These are phyloP conservation scores for Candida patagonica DNA, from an alignment of 805 yeast genomes.

Conservation along the genomic window DNA sequence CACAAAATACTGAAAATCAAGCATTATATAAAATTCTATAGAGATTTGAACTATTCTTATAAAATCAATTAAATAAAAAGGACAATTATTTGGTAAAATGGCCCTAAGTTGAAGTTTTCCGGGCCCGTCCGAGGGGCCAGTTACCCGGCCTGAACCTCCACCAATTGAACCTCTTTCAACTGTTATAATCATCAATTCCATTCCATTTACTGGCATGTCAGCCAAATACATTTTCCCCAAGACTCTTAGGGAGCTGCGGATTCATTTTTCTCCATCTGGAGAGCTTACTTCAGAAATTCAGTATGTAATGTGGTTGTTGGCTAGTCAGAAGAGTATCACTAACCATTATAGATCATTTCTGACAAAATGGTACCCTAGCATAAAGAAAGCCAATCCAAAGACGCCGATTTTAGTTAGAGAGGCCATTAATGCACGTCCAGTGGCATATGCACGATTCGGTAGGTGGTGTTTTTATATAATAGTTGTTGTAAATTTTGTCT, in stretches of 20 bases:
- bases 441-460: conserved; percentile 64
- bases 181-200: too few relatives aligned
- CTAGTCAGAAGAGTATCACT: background rate
- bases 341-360: conserved; percentile 43
- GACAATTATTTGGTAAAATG: too few relatives aligned
- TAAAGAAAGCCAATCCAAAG: conserved; percentile 52
- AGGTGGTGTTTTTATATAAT: too few relatives aligned
- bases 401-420: conserved; percentile 75
- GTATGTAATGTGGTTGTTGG: conserved; percentile 24
- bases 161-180: too few relatives aligned
- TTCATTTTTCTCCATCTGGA: conserved; percentile 75
- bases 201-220: conserved; percentile 12
- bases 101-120: too few relatives aligned
- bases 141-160: too few relatives aligned
- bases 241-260: conserved; percentile 68
- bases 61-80: too few relatives aligned
- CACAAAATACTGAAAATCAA: too few relatives aligned
- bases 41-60: too few relatives aligned
- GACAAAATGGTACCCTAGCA: conserved; percentile 51
- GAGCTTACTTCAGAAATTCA: conserved; percentile 56
- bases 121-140: too few relatives aligned
- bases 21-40: too few relatives aligned
- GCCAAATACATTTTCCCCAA: conserved; percentile 32
- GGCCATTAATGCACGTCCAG: conserved; percentile 61
- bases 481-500: too few relatives aligned